Evolutionary conservation across 108 stramenopile genomes (phyloP).

Genomic region (Cyclotella kingstonii): DNA sequence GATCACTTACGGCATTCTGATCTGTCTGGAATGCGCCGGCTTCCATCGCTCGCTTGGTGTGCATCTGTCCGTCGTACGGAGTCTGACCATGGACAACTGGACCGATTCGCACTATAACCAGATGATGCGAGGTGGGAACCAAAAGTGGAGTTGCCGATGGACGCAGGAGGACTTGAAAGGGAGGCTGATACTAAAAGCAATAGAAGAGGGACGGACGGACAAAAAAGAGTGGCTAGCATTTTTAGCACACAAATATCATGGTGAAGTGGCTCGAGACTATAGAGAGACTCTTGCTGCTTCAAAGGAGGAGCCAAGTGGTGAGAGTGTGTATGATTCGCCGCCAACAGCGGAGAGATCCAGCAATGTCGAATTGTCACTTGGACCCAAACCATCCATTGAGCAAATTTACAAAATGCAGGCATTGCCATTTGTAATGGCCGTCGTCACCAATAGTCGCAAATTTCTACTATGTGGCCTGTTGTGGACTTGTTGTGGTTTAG

Average conservation of each 20-base stretch:
- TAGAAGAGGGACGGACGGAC: slow-evolving; percentile 7
- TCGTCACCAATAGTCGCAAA: not conserved
- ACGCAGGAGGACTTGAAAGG: slow-evolving; percentile 1
- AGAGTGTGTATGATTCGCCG: not conserved
- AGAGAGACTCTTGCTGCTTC: slow-evolving; percentile 14
- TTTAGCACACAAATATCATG: slow-evolving; percentile 31
- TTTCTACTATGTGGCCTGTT: not conserved
- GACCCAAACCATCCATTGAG: not conserved
- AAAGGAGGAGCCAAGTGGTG: not conserved
- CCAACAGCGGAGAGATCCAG: no score
- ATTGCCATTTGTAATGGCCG: not conserved
- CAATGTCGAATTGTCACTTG: not conserved
- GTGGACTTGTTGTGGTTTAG: slow-evolving; percentile 7
- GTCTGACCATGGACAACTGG: slow-evolving; percentile 62
- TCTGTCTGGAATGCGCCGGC: slow-evolving; percentile 80
- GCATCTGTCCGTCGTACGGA: slow-evolving; percentile 50
- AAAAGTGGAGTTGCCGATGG: slow-evolving; percentile 34
- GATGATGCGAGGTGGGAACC: slow-evolving; percentile 56
- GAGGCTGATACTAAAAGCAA: not conserved
- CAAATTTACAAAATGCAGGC: not conserved
- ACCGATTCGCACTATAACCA: slow-evolving; percentile 17
- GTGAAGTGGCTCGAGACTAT: slow-evolving; percentile 22
- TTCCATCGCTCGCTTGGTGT: slow-evolving; percentile 60
- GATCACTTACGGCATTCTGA: slow-evolving; percentile 71
- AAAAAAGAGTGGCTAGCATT: slow-evolving; percentile 7